Evolutionary conservation across 2,329 filamentous ascomycete genomes (phyloP), one percentile per base, ranked within the genome.

Genomic region (Botrytis galanthina): DNA sequence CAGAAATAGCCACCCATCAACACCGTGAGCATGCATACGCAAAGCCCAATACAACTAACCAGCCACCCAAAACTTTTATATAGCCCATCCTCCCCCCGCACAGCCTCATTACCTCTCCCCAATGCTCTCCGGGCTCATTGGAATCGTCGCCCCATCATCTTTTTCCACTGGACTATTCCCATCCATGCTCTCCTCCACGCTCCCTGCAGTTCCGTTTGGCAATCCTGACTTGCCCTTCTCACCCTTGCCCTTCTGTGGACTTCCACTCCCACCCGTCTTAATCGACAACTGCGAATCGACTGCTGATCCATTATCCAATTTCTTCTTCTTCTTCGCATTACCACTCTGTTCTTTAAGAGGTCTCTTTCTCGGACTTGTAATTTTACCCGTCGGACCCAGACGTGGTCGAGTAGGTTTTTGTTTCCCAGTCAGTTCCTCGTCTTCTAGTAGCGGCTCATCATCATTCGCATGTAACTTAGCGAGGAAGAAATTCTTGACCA

Each of bases 371-470:
- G 93, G 93, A 70, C 91, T 92, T 18, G 92, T 92, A 77, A 97
- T 97, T 86, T 97, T 97, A 80, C 93, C 93, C 32, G 91, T 95
- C 32, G 89, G 86, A 46, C 88, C 85, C n/a, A 89, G 88, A n/a
- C 88, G 86, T 37, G 84, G 93, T 84, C 78, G 73, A 84, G 92
- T 85, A 62, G 90, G 82, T 70, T 88, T 83, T 83, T 99, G 96
- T 83, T 99, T 99, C 72, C 91, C 89, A 26, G 97, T 96, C 37
- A 99, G 85, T 78, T 99, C 95, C 80, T 98, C 93, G 83, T 99
- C 96, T 84, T 99, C 96, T 70, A 97, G 86, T 77, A 99, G 87
- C 61, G 94, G 90, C 81, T 94, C 89, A 79, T 95, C 91, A 81
- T 89, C 89, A 81, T 95, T 96, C 73, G 93, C 92, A 79, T 94